phyloP scores from a whole-genome alignment of 2,329 filamentous ascomycete species.

The Ophiosphaerella herpotricha region DNA sequence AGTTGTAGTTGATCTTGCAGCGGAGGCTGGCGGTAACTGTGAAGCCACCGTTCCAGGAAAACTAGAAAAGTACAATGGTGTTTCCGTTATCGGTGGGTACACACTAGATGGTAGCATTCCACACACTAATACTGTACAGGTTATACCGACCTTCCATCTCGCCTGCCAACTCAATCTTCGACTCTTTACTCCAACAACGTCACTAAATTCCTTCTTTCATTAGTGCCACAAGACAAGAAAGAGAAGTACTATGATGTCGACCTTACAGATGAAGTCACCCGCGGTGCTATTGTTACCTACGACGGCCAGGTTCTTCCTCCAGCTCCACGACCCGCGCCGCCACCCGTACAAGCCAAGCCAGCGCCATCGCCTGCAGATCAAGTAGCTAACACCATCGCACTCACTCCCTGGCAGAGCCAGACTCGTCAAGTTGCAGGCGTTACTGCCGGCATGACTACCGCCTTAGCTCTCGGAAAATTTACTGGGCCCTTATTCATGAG shows the following conservation, averaged over 20 bases:
- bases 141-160: conserved; percentile 86
- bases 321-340: conserved; percentile 69
- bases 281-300: conserved; percentile 80
- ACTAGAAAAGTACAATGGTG: conserved; percentile 71
- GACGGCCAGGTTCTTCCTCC: conserved; percentile 77
- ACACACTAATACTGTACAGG: conserved; percentile 51
- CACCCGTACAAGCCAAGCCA: conserved; percentile 57
- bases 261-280: conserved; percentile 81
- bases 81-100: conserved; percentile 76
- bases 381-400: conserved; percentile 62
- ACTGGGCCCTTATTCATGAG: conserved; percentile 84
- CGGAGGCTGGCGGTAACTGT: conserved; percentile 87
- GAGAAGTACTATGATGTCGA: conserved; percentile 82
- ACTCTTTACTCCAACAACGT: conserved; percentile 94
- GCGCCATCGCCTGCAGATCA: conserved; percentile 39
- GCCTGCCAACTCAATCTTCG: conserved; percentile 85
- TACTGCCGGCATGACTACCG: conserved; percentile 76
- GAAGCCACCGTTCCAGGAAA: conserved; percentile 78
- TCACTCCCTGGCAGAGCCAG: conserved; percentile 83
- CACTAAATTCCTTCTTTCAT: conserved; percentile 83
- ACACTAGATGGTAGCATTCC: neutral
- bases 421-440: conserved; percentile 75
- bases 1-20: conserved; percentile 84
- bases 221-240: conserved; percentile 75
- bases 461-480: conserved; percentile 76